Base-by-base conservation (phyloP, 73 alveolate species). In the Stentor coeruleus region DNA sequence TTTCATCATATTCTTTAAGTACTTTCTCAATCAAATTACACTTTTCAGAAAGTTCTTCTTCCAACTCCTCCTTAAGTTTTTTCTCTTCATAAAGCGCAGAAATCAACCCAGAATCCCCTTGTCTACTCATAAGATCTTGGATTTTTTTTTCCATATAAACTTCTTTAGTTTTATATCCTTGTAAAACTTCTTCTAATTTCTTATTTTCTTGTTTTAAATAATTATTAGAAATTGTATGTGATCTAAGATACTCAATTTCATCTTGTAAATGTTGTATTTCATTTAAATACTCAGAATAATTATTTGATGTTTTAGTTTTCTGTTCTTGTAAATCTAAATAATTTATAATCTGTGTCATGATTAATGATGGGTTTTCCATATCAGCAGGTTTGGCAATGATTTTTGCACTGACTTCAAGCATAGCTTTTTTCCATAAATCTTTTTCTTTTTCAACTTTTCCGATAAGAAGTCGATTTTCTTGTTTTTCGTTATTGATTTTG, bases 21-120 rank as follows among this genome's bases (percentile, higher is more conserved):
- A 66, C 40, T 20, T 40, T 66, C 33, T 66, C 79, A 66, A 66
- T 66, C 33, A 66, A 66, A 33, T 66, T 31, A 2, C 79, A 66
- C 2, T 66, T 66, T 31, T 66, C 40, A 1, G n/a, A 28, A 20
- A 66, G 37, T 66, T 66, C 79, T 66, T 31, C 40, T 31, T 66
- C 79, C 2, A 66, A 66, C 40, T 66, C 79, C 33, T 66, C 79
- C 2, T 40, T 20, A 20, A 66, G 37, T 11, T 66, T 31, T 33
- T 66, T 66, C 33, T 66, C 79, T 33, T 66, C 79, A 33, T 66
- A 66, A 66, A 66, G 37, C 1, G 79, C 79, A 28, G n/a, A 20
- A 33, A 66, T 33, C 11, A 66, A 11, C 1, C 37, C 79, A 26
- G n/a, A 20, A 11, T 66, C n/a, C 11, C 33, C 79, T 20, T 20